These are phyloP conservation scores for Starmerella apicola DNA, from an alignment of 805 yeast species.

Conservation along the genomic window DNA sequence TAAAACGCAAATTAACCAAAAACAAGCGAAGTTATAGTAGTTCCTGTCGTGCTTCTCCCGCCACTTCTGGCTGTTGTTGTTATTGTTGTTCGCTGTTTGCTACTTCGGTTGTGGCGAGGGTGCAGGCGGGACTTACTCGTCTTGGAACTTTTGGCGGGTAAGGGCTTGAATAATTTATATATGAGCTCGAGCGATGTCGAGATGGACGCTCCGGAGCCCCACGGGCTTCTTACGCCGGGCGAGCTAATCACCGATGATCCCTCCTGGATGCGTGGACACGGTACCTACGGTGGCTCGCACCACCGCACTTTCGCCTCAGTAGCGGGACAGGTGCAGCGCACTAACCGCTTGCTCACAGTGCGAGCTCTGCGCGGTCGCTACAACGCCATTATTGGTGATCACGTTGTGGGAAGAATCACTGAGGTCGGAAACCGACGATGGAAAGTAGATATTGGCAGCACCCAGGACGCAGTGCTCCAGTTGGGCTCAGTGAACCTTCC, in stretches of 20 bases:
- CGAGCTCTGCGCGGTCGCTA: conserved; percentile 78
- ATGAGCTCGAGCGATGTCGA: conserved; percentile 13
- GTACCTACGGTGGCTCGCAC: conserved; percentile 59
- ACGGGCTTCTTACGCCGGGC: conserved; percentile 76
- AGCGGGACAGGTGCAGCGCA: conserved; percentile 79
- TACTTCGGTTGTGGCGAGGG: too few relatives aligned
- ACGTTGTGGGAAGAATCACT: conserved; percentile 81
- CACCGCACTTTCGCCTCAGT: conserved; percentile 77
- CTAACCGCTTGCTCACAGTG: conserved; percentile 76
- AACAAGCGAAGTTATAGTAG: too few relatives aligned
- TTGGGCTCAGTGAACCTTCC: conserved; percentile 94
- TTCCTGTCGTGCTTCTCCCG: too few relatives aligned
- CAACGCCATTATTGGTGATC: conserved; percentile 93
- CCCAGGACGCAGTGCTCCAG: conserved; percentile 82
- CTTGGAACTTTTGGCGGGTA: too few relatives aligned
- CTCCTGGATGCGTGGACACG: conserved; percentile 98
- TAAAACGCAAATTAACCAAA: too few relatives aligned
- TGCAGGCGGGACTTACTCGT: too few relatives aligned
- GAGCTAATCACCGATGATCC: conserved; percentile 93
- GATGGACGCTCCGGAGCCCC: conserved; percentile 5
- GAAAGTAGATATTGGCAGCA: conserved; percentile 95
- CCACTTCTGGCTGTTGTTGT: too few relatives aligned
- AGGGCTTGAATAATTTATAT: neutral
- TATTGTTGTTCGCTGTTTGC: too few relatives aligned
- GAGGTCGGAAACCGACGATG: conserved; percentile 91